Base-by-base conservation (phyloP, 805 yeast genomes). In the Hanseniaspora jakobsenii region DNA sequence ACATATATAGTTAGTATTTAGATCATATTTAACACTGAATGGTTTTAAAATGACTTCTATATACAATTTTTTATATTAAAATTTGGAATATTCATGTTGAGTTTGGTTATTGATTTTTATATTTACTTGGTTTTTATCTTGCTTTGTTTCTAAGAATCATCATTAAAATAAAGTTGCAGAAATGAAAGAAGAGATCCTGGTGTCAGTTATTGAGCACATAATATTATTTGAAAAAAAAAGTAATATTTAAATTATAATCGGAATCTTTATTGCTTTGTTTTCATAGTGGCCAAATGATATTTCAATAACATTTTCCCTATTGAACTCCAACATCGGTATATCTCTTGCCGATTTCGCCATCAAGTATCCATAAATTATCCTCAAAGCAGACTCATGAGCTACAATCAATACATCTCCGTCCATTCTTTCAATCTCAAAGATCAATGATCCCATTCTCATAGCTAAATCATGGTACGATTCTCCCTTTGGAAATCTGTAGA, bases 401-500 rank as follows among this genome's bases (percentile, higher is more conserved):
- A 91, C 81, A 48, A 91, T 81, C 52, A 91, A 66, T 13, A 91
- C 72, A 58, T 86, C 95, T 17, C 85, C 83, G 43, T 83, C 73
- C 73, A 81, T 78, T 53, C 96, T 73, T 61, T 91, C 99, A 77
- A 91, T 79, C 61, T 91, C 97, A 58, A 91, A 69, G 49, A 91
- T 75, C 45, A 91, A 67, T 0, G 97, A 95, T 62, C 91, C 98
- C 64, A 91, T 73, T 53, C 95, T 77, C 29, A 91, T 80, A 0
- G 98, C 97, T 47, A 91, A 70, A 61, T 91, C 99, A 62, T 91
- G 98, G 58, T 86, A 91, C 40, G 93, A 82, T 64, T 91, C 99
- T 0, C 94, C 85, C 39, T 97, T 70, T 2, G 95, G 83, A 58
- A 74, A 91, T 48, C 98, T 69, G 58, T 81, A 89, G 62, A 91